A percentile compares a stretch with the other conserved stretches of the same genome.
phyloP scores from a whole-genome alignment of 1,284 basidiomycete species.

The Papiliotrema laurentii region DNA sequence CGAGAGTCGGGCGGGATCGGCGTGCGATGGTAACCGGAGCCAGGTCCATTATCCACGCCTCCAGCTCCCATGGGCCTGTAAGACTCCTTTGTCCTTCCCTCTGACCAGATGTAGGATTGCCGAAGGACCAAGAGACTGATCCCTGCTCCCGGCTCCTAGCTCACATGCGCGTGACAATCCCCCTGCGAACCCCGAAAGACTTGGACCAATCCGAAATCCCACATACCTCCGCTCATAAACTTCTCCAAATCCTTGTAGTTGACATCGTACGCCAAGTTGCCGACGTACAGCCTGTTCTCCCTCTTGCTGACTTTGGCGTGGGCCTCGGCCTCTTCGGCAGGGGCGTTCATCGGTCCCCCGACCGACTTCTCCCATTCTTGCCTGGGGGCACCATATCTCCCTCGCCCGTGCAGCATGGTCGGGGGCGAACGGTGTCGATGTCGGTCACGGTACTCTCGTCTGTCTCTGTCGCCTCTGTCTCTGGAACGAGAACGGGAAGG shows the following conservation, averaged over 20 bases:
- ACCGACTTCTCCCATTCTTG: conserved; percentile 54
- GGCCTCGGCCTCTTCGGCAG: conserved; percentile 78
- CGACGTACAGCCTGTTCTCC: conserved; percentile 97
- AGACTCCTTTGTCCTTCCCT: too few relatives aligned
- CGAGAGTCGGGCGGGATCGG: too few relatives aligned
- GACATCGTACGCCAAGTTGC: conserved; percentile 95
- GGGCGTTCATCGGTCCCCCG: conserved; percentile 86
- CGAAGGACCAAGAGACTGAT: too few relatives aligned
- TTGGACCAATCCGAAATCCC: conserved; percentile 39
- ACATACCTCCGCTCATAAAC: conserved; percentile 99
- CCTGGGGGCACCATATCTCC: conserved; percentile 18
- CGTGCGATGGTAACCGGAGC: too few relatives aligned
- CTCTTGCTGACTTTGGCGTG: conserved; percentile 90
- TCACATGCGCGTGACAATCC: too few relatives aligned
- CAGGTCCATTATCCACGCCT: too few relatives aligned
- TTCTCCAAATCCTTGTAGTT: conserved; percentile 96
- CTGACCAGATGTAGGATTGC: too few relatives aligned
- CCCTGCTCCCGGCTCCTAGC: too few relatives aligned
- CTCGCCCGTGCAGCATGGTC: conserved; percentile 12
- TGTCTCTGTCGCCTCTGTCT: conserved; percentile 16
- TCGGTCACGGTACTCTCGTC: conserved; percentile 9
- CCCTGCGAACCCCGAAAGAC: background rate
- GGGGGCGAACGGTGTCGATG: conserved; percentile 9
- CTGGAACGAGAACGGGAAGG: conserved; percentile 52
- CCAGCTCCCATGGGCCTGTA: too few relatives aligned